Conservation (phyloP, 192 early-diverging fungal species). For the Linnemannia elongata region DNA sequence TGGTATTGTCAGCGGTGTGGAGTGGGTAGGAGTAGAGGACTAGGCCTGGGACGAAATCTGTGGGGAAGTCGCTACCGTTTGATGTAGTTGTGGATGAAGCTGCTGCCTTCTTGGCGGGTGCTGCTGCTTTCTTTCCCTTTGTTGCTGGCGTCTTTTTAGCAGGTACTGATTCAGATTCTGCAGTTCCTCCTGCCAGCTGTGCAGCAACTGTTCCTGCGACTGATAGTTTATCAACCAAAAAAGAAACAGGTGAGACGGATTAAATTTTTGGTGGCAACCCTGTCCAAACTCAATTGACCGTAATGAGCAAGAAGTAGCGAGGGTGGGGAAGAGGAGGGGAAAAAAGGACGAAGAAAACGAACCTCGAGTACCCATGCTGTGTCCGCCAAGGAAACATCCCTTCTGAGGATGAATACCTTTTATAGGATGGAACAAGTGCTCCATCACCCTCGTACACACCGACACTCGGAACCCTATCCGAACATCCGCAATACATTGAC, state of each 20-base stretch:
- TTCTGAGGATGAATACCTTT: constrained; percentile 32
- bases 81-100: background rate
- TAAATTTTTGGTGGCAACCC: constrained; percentile 22
- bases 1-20: constrained; percentile 35
- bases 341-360: background rate
- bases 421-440: constrained; percentile 39
- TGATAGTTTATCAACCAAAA: background rate
- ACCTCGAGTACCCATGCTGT: constrained; percentile 53
- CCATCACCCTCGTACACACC: constrained; percentile 31
- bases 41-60: constrained; percentile 23
- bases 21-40: constrained; percentile 41
- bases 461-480: constrained; percentile 29
- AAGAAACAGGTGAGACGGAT: background rate
- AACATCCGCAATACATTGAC: background rate
- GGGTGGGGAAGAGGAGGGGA: background rate
- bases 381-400: constrained; percentile 45
- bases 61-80: background rate
- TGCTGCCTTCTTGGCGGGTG: background rate
- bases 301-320: background rate
- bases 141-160: background rate
- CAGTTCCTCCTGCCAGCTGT: background rate
- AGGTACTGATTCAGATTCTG: background rate
- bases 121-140: constrained; percentile 1
- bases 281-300: constrained; percentile 2
- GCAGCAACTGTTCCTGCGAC: constrained; percentile 43